phyloP scores from a whole-genome alignment of 139 green algal genomes.

The Mesostigma viride region DNA sequence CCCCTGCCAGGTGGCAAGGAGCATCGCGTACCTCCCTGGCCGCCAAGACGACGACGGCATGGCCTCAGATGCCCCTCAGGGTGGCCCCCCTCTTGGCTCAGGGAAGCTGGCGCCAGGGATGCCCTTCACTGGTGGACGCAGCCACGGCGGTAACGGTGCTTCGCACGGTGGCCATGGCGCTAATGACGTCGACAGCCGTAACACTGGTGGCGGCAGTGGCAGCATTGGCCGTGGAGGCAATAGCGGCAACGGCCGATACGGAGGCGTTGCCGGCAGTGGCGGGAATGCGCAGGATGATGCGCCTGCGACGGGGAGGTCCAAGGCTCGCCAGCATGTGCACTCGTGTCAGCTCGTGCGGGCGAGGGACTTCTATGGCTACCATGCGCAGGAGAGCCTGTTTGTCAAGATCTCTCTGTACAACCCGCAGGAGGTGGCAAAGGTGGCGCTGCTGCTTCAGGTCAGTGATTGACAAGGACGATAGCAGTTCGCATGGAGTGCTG shows the following conservation, averaged over 20 bases:
- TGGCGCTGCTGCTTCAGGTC: conserved; percentile 48
- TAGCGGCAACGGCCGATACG: not conserved
- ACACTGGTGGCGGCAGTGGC: not conserved
- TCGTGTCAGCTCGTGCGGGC: conserved; percentile 60
- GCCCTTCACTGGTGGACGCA: too few relatives aligned
- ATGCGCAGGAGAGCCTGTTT: conserved; percentile 62
- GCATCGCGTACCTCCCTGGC: too few relatives aligned
- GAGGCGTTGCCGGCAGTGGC: not conserved
- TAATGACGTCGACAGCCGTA: not conserved
- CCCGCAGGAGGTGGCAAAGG: conserved; percentile 51
- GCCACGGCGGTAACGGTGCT: too few relatives aligned
- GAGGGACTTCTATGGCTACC: conserved; percentile 76
- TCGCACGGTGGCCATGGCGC: too few relatives aligned
- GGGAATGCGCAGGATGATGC: not conserved
- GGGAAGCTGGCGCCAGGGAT: too few relatives aligned
- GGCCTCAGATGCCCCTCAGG: too few relatives aligned
- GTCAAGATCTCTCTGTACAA: conserved; percentile 75
- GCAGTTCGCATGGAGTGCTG: not conserved
- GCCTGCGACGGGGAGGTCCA: conserved; percentile 1
- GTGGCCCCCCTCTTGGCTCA: too few relatives aligned
- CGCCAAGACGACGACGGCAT: too few relatives aligned
- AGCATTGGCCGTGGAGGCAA: not conserved
- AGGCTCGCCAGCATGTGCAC: conserved; percentile 48
- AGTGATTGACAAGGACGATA: not conserved
- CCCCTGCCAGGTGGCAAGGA: too few relatives aligned